Conservation (phyloP, 192 early-diverging fungal genomes). For the Entophlyctis luteolus region DNA sequence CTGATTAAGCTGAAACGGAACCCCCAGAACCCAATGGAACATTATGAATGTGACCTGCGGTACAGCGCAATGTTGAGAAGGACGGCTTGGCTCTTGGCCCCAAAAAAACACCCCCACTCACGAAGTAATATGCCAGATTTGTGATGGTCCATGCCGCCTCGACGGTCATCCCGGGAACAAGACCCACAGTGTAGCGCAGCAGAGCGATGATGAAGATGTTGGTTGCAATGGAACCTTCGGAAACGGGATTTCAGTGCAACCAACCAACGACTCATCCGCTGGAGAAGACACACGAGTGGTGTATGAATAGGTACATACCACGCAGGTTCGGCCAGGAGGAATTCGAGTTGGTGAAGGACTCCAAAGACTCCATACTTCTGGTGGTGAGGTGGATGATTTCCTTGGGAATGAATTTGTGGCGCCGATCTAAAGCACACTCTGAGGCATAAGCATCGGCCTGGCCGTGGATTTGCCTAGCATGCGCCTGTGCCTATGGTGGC, state of each 20-base stretch:
- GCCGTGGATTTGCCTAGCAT: no score
- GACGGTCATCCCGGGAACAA: constrained; percentile 84
- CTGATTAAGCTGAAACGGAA: constrained; percentile 90
- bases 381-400: no score
- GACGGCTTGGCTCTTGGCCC: no score
- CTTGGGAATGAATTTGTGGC: no score
- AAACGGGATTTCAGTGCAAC: no score
- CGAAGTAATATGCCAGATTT: constrained; percentile 84
- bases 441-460: no score
- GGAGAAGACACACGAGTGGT: neutral
- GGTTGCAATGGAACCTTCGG: constrained; percentile 85
- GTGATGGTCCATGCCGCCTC: constrained; percentile 97
- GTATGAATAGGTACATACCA: neutral
- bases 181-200: constrained; percentile 71
- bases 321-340: constrained; percentile 23
- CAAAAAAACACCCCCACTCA: no score
- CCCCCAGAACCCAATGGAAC: constrained; percentile 95
- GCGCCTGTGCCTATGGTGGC: no score
- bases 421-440: no score
- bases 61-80: no score
- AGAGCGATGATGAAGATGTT: constrained; percentile 78
- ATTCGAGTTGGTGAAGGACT: constrained; percentile 24
- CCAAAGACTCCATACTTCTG: constrained; percentile 9
- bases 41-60: constrained; percentile 88
- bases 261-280: no score